A percentile compares a stretch with the other conserved stretches of the same genome.
phyloP scores from a whole-genome alignment of 2,329 filamentous ascomycete species.

The Cercospora zeae-maydis region DNA sequence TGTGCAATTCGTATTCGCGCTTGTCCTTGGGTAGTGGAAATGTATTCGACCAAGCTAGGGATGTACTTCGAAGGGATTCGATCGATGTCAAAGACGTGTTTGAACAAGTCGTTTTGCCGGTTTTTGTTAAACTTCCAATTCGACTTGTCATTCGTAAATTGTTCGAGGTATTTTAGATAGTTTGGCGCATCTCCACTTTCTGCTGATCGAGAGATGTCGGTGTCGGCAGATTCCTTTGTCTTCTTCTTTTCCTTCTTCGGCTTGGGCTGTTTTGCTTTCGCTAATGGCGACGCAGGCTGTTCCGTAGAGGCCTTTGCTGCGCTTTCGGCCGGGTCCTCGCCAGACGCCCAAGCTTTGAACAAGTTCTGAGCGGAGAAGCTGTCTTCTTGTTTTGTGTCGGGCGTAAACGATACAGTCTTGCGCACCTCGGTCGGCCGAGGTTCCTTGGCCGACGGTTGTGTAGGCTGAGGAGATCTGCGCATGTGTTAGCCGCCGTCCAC shows the following conservation, averaged over 20 bases:
- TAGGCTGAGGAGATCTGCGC: slow-evolving; percentile 1
- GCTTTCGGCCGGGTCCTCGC: slow-evolving; percentile 13
- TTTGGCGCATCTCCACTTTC: slow-evolving; percentile 42
- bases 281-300: slow-evolving; percentile 11
- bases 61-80: slow-evolving; percentile 61
- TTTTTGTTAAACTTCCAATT: slow-evolving; percentile 97
- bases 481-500: neutral
- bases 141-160: slow-evolving; percentile 66
- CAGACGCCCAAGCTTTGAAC: slow-evolving; percentile 49
- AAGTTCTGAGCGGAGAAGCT: slow-evolving; percentile 52
- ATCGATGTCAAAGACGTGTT: slow-evolving; percentile 51
- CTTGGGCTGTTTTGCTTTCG: slow-evolving; percentile 34
- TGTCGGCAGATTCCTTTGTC: slow-evolving; percentile 1
- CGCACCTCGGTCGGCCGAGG: slow-evolving; percentile 17
- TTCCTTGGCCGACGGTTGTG: neutral
- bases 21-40: slow-evolving; percentile 72
- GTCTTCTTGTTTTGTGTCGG: slow-evolving; percentile 59
- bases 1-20: slow-evolving; percentile 16
- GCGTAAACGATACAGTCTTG: slow-evolving; percentile 63
- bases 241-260: slow-evolving; percentile 29
- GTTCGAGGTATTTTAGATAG: slow-evolving; percentile 71
- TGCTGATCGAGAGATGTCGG: neutral
- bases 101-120: slow-evolving; percentile 78
- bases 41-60: slow-evolving; percentile 68
- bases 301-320: slow-evolving; percentile 25